A percentile compares a stretch with the other conserved stretches of the same genome.
phyloP scores from a whole-genome alignment of 2,329 filamentous ascomycete genomes.

The Dichotomopilus funicola region DNA sequence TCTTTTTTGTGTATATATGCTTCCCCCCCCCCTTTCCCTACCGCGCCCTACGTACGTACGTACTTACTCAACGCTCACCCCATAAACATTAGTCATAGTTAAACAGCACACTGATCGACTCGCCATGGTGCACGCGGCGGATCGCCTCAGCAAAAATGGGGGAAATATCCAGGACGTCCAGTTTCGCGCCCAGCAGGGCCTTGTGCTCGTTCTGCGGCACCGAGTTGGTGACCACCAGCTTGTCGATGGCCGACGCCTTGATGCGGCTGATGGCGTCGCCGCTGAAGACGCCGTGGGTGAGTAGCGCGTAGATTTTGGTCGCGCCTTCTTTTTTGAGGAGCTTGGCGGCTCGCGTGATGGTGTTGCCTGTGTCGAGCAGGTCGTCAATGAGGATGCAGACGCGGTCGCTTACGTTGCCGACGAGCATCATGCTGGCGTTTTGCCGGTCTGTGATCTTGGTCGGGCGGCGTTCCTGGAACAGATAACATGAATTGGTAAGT shows the following conservation, averaged over 20 bases:
- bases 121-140: constrained; percentile 90
- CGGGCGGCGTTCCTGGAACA: constrained; percentile 43
- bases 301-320: constrained; percentile 80
- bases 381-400: constrained; percentile 90
- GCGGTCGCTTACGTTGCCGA: constrained; percentile 64
- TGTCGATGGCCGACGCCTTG: constrained; percentile 88
- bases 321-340: constrained; percentile 94
- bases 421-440: constrained; percentile 78
- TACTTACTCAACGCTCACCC: not conserved
- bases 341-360: constrained; percentile 92
- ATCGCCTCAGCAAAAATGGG: constrained; percentile 94
- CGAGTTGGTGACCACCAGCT: constrained; percentile 90
- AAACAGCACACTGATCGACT: constrained; percentile 95
- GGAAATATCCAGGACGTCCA: constrained; percentile 87
- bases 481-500: constrained; percentile 34
- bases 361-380: constrained; percentile 91
- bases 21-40: no score
- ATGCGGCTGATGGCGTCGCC: constrained; percentile 92
- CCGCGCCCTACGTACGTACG: no score
- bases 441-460: constrained; percentile 69
- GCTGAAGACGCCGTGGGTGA: constrained; percentile 92
- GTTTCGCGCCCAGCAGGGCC: constrained; percentile 67
- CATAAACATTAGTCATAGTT: constrained; percentile 57
- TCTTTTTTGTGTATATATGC: no score
- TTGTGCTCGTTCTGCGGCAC: constrained; percentile 83